Percentiles rank a stretch among this genome's conserved stretches.
These are phyloP conservation scores for Viola pubescens DNA, from an alignment of 441 rosid genomes.

Conservation along the genomic window DNA sequence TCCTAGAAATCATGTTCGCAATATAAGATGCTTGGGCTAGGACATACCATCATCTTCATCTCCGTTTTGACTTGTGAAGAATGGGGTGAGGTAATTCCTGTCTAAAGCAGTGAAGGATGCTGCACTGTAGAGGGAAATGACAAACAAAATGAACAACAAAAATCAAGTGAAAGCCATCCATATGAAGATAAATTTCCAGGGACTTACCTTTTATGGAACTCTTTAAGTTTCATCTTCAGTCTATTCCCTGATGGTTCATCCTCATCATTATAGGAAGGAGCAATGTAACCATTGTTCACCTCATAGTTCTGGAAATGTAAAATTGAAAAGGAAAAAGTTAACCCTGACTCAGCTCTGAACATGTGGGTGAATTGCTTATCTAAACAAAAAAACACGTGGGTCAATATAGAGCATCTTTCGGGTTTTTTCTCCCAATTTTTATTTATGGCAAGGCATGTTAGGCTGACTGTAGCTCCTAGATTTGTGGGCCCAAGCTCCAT, in stretches of 20 bases:
- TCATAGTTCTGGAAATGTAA: slow-evolving; percentile 46
- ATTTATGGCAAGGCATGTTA: no score
- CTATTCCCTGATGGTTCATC: slow-evolving; percentile 59
- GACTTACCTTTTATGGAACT: slow-evolving; percentile 69
- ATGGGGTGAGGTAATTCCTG: slow-evolving; percentile 89
- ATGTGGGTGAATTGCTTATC: no score
- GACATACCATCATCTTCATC: slow-evolving; percentile 52
- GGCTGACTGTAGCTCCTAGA: no score
- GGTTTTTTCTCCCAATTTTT: no score
- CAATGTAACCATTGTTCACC: slow-evolving; percentile 48
- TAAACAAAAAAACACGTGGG: not conserved
- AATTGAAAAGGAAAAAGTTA: not conserved
- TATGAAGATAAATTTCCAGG: slow-evolving; percentile 1
- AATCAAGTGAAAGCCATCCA: not conserved
- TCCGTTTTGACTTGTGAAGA: slow-evolving; percentile 89
- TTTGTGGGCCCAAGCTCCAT: no score
- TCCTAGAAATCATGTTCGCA: not conserved
- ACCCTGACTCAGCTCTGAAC: no score
- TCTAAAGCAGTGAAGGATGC: slow-evolving; percentile 84
- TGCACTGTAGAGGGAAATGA: slow-evolving; percentile 38
- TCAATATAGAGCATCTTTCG: no score
- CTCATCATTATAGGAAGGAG: slow-evolving; percentile 43
- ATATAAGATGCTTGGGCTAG: not conserved
- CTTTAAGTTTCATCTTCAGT: slow-evolving; percentile 77
- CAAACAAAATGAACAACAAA: not conserved